Base-by-base conservation (phyloP, 2,329 filamentous ascomycete species). In the Mariannaea sp. region DNA sequence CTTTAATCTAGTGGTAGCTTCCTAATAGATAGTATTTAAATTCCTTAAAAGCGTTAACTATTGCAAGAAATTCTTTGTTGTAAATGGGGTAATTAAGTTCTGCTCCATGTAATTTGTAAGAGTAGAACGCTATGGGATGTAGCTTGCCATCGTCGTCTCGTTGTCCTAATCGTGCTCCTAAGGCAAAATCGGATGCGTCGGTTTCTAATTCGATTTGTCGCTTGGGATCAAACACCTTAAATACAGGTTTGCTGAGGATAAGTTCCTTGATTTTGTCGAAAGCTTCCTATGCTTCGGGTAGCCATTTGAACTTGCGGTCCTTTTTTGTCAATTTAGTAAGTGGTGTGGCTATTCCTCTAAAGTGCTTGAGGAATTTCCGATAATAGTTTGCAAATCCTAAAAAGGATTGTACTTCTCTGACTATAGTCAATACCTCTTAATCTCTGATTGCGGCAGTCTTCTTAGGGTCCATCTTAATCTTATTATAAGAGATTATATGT, bases 21-120 rank as follows among this genome's bases (percentile, higher is more conserved):
- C 26, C 29, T 19, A 41, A 20, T 7, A 64, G 14, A 24, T 67
- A 65, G 14, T 63, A 49, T 55, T 46, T 45, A 27, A 58, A 68
- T 58, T 66, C 49, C 20, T 67, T 60, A 55, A 66, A 62, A n/a
- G 33, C n/a, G 41, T 64, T 58, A 40, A 65, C 44, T 20, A 68
- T 66, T 6, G 36, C 32, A 14, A 65, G 41, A 17, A 68, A 59
- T 60, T 64, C 52, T 46, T 65, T 63, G 39, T 65, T 43, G 35
- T 65, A 59, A 7, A 64, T 64, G 16, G 27, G 14, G 26, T 67
- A 67, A 10, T 68, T 67, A 32, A 64, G 30, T 53, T 66, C 26
- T 53, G 42, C 9, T 36, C 10, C 48, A 42, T 60, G 27, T 16
- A 66, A 29, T 41, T 66, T 61, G 16, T 61, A 60, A 10, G 39